phyloP scores from a whole-genome alignment of 1,284 basidiomycete species.

The Hortiboletus rubellus region DNA sequence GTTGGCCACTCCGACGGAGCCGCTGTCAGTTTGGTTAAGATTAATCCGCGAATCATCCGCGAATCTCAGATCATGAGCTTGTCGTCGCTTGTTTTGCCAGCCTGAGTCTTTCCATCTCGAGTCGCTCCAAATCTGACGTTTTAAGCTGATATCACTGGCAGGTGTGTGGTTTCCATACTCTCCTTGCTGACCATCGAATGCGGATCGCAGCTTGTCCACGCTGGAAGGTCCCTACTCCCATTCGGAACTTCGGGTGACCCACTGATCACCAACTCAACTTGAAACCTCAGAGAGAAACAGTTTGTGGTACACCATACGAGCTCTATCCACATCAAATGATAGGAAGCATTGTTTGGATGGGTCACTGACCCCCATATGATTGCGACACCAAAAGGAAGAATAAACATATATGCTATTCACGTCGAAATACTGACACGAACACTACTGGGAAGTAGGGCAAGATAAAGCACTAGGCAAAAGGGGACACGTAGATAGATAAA shows the following conservation, averaged over 20 bases:
- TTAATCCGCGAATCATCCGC: not conserved
- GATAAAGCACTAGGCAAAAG: not conserved
- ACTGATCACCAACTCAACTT: not conserved
- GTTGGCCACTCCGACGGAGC: no score
- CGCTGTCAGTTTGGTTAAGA: not conserved
- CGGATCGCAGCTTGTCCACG: not conserved
- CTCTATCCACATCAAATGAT: not conserved
- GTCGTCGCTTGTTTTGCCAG: not conserved
- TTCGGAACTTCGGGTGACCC: not conserved
- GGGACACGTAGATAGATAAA: not conserved
- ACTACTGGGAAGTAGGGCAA: not conserved
- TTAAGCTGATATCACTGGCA: no score
- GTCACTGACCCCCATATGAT: not conserved
- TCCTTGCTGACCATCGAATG: not conserved
- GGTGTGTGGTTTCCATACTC: not conserved
- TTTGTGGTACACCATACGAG: not conserved
- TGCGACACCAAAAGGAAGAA: constrained; percentile 1
- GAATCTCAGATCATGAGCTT: not conserved
- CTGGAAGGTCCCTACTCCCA: not conserved
- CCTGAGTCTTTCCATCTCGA: not conserved
- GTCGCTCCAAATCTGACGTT: no score
- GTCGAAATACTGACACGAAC: not conserved
- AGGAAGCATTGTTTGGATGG: no score
- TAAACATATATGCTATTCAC: not conserved
- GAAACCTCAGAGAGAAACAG: not conserved